Evolutionary conservation across 23 red algal genomes (phyloP), one percentile per base, ranked within the genome.

Genomic region (Gracilaria domingensis): DNA sequence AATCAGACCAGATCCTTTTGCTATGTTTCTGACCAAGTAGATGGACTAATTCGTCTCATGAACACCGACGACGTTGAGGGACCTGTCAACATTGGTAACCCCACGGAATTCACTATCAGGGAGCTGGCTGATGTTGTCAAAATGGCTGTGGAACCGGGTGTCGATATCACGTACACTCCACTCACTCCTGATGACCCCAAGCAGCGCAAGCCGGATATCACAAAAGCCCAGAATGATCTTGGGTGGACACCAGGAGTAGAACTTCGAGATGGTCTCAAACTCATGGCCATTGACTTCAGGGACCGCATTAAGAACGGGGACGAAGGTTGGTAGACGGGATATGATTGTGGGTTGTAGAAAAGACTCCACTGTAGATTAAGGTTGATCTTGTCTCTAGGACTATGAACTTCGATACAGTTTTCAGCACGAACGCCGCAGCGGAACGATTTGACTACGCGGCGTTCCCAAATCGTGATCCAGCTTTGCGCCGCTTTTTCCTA

Each of bases 1-100:
- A 88, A 91, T 62, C 97, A 98, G 84, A 98, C 97, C 72, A 88
- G 97, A 74, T 96, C 93, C 66, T 98, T 98, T 57, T 98, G 97
- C 85, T 98, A 94, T 85, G 93, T 95, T 28, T 83, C 76, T 23
- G 97, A 98, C 74, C 89, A 96, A 32, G 94, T 98, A 18, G 97
- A 98, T 77, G 97, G 93, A 51, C 88, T 98, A 54, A 87, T 98
- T 64, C 88, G 92, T n/a, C 73, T 98, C 62, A 96, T 98, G 93
- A 95, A 98, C 50, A 94, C 90, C 13, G 84, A 78, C 8, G 34
- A 90, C 30, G 86, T 91, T 50, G 87, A 90, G 28, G 97, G 97
- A 17, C 97, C 97, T 7, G 64, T 98, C 76, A 98, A 98, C 49
- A 88, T 95, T 42, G 97, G 97, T 28, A 98, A 98, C 67, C 97